Evolutionary conservation across 176 grass and related monocot genomes (phyloP).

Genomic region (Ensete ventricosum): DNA sequence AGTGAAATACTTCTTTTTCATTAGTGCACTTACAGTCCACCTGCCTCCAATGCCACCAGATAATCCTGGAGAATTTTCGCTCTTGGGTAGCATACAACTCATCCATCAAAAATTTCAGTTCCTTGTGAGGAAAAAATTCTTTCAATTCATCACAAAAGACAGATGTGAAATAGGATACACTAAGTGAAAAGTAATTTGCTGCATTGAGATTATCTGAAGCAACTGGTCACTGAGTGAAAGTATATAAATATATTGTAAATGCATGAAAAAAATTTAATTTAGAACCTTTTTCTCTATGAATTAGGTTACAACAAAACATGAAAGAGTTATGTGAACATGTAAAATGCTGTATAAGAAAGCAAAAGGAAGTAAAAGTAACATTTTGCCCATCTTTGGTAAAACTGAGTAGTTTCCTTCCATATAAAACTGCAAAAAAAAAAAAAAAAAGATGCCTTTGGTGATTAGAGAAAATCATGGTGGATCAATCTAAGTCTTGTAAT

Average conservation of each 20-base stretch:
- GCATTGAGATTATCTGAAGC: constrained; percentile 22
- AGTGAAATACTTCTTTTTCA: not conserved
- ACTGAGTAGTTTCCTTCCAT: constrained; percentile 59
- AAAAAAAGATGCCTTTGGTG: not conserved
- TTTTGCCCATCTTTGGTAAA: constrained; percentile 66
- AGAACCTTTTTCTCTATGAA: not conserved
- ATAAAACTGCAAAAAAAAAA: too few relatives aligned
- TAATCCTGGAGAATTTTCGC: constrained; percentile 57
- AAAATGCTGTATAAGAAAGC: not conserved
- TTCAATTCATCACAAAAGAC: too few relatives aligned
- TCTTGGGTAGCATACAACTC: constrained; percentile 80
- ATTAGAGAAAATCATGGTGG: not conserved
- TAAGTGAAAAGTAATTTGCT: constrained; percentile 62
- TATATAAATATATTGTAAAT: too few relatives aligned
- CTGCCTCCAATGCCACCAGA: constrained; percentile 77
- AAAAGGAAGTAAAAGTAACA: constrained; percentile 22
- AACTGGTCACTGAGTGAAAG: constrained; percentile 15
- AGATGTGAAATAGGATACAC: constrained; percentile 68
- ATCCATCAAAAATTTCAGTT: constrained; percentile 64
- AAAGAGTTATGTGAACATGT: not conserved
- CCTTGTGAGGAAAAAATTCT: constrained; percentile 58
- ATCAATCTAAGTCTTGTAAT: not conserved
- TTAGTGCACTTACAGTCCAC: constrained; percentile 56
- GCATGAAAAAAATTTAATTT: not conserved
- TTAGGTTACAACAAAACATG: not conserved